Conservation (phyloP, 805 yeast genomes). For the Pichia gijzeniarum region DNA sequence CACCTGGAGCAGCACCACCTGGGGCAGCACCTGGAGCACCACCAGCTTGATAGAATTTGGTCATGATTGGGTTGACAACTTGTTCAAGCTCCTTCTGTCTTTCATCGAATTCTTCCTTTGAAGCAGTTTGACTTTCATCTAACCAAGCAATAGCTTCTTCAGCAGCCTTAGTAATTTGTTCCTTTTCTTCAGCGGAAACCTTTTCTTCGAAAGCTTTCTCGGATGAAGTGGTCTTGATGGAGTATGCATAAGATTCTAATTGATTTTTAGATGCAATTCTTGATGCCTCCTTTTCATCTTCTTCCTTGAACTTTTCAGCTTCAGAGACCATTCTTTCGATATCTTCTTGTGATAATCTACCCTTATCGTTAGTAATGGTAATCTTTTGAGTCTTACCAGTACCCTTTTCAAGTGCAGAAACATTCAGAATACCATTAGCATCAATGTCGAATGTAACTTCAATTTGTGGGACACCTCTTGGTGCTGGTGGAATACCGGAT, state of each 20-base stretch:
- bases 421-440: constrained; percentile 68
- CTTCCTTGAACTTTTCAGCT: constrained; percentile 57
- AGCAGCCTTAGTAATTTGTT: constrained; percentile 68
- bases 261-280: constrained; percentile 94
- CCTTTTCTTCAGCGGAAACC: constrained; percentile 42
- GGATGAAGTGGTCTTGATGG: constrained; percentile 74
- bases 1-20: constrained; percentile 49
- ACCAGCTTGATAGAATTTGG: constrained; percentile 93
- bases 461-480: constrained; percentile 77
- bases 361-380: constrained; percentile 41
- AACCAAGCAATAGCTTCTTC: constrained; percentile 87
- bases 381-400: constrained; percentile 48
- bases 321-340: constrained; percentile 60
- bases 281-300: constrained; percentile 63
- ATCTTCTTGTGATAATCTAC: constrained; percentile 55
- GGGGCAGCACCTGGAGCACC: constrained; percentile 67
- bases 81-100: constrained; percentile 94
- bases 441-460: constrained; percentile 73
- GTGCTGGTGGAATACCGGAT: constrained; percentile 65
- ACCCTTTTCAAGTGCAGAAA: constrained; percentile 51
- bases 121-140: constrained; percentile 87
- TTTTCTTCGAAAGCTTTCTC: constrained; percentile 78
- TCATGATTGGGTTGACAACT: constrained; percentile 93
- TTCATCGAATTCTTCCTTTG: constrained; percentile 86
- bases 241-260: constrained; percentile 91